Percentiles rank a stretch among this genome's conserved stretches.
Conservation (phyloP, 305 asterid species). For the Solanum hybrid region DNA sequence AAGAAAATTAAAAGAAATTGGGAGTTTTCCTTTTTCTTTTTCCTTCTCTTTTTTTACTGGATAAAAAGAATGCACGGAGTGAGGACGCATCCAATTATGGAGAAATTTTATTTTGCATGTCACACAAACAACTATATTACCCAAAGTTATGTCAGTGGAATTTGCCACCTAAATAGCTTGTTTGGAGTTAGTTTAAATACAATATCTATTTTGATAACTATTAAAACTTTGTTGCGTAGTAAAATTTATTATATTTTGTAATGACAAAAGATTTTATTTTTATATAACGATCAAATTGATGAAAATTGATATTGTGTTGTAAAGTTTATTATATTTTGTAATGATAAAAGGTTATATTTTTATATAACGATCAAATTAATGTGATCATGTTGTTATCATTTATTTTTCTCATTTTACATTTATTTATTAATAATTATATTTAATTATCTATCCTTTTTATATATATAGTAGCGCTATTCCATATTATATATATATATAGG, state of each 20-base stretch:
- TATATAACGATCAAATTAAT: not conserved
- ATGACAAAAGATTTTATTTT: too few species aligned
- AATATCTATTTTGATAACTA: not conserved
- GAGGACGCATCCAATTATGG: not conserved
- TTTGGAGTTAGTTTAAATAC: too few species aligned
- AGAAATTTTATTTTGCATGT: not conserved
- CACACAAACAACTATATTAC: not conserved
- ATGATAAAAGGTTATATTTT: not conserved
- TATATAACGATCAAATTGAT: too few species aligned
- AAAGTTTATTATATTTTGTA: too few species aligned
- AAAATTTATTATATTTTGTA: too few species aligned
- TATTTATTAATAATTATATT: too few species aligned
- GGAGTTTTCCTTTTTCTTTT: not conserved
- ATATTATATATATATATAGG: too few species aligned
- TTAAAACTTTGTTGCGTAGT: too few species aligned
- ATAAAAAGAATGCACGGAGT: not conserved
- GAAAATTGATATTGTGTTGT: not conserved
- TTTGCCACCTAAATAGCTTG: too few species aligned
- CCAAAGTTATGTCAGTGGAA: not conserved
- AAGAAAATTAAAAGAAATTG: not conserved
- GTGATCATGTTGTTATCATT: not conserved
- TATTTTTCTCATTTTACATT: too few species aligned
- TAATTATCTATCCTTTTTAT: too few species aligned
- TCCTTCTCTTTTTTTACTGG: not conserved
- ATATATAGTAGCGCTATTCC: not conserved